A percentile compares a stretch with the other conserved stretches of the same genome.
These are phyloP conservation scores for Pholiota molesta DNA, from an alignment of 768 basidiomycete genomes.

Conservation along the genomic window DNA sequence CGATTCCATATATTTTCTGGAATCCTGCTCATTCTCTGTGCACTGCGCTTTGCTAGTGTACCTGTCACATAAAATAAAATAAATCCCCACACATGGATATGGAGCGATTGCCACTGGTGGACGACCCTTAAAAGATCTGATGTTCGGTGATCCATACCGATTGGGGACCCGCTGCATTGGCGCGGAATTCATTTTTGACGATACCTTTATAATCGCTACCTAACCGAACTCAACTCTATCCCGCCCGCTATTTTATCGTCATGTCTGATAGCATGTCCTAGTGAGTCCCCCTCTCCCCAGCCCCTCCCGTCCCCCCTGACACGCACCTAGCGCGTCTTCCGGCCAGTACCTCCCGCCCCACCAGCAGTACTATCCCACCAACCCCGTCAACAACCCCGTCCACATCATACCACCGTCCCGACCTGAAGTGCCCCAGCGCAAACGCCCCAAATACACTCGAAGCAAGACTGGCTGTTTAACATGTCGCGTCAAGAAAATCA, in stretches of 20 bases:
- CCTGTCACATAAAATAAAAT: constrained; percentile 33
- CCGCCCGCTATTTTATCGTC: constrained; percentile 40
- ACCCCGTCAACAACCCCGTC: constrained; percentile 34
- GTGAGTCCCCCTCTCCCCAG: constrained; percentile 38
- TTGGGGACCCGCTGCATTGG: constrained; percentile 44
- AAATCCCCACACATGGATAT: constrained; percentile 48
- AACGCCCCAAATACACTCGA: constrained; percentile 91
- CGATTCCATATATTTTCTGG: constrained; percentile 6
- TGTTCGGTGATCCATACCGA: constrained; percentile 61
- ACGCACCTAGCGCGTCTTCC: constrained; percentile 36
- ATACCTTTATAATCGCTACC: constrained; percentile 55
- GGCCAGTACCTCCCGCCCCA: constrained; percentile 45
- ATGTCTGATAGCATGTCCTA: constrained; percentile 58
- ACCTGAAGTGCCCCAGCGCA: constrained; percentile 58
- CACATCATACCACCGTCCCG: constrained; percentile 55
- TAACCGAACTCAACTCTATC: constrained; percentile 26
- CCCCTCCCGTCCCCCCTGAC: constrained; percentile 18
- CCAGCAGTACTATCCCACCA: constrained; percentile 39
- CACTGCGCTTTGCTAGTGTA: no score
- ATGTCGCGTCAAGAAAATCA: constrained; percentile 94
- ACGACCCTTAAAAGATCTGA: constrained; percentile 74
- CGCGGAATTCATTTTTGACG: constrained; percentile 45
- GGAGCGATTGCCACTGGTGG: constrained; percentile 45
- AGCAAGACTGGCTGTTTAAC: constrained; percentile 95
- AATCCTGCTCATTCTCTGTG: background rate